Conservation (phyloP, 345 rosid genomes). For the Pugionium cornutum region DNA sequence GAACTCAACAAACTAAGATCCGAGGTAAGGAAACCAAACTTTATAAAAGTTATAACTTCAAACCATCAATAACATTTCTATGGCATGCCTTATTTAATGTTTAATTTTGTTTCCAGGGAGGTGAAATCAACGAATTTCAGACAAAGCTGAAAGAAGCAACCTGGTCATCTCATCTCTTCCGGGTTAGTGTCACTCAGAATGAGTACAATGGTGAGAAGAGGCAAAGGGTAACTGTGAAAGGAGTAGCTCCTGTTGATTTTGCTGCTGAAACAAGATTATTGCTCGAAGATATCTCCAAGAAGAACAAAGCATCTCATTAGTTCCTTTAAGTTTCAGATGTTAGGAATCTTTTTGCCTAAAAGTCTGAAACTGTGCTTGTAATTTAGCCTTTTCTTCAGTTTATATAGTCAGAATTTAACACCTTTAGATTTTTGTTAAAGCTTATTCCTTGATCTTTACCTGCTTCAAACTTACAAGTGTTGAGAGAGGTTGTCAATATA, state of each 20-base stretch:
- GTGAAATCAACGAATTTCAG: slow-evolving; percentile 54
- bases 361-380: slow-evolving; percentile 22
- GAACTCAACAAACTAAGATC: slow-evolving; percentile 73
- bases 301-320: slow-evolving; percentile 51
- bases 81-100: not conserved
- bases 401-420: not conserved
- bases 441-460: not conserved
- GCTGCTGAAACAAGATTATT: slow-evolving; percentile 69
- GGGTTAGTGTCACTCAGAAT: slow-evolving; percentile 66
- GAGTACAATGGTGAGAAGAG: slow-evolving; percentile 89
- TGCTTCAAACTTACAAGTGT: slow-evolving; percentile 1
- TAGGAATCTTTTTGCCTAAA: not conserved
- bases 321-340: not conserved
- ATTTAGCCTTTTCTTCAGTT: slow-evolving; percentile 7
- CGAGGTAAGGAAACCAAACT: slow-evolving; percentile 45
- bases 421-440: not conserved
- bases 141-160: slow-evolving; percentile 73
- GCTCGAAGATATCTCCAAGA: slow-evolving; percentile 71
- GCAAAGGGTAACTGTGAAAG: slow-evolving; percentile 80
- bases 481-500: no score
- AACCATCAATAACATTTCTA: not conserved
- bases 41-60: not conserved
- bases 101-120: slow-evolving; percentile 47
- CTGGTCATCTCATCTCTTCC: slow-evolving; percentile 75
- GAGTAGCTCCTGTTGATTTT: slow-evolving; percentile 66